phyloP scores from a whole-genome alignment of 2,329 filamentous ascomycete species.

The Diaporthe sp. region DNA sequence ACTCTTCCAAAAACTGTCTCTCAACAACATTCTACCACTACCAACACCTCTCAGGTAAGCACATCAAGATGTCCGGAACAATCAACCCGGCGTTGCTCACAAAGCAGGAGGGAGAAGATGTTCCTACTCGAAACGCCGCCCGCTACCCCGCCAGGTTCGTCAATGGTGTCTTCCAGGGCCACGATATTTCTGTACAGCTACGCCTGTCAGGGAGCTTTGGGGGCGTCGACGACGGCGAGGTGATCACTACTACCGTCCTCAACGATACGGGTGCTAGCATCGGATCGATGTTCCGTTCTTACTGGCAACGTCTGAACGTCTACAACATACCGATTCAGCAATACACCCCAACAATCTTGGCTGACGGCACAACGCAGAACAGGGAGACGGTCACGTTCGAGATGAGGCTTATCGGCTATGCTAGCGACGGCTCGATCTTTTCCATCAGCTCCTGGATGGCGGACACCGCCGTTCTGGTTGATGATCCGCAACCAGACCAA shows the following conservation, averaged over 20 bases:
- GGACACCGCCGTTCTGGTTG: not conserved
- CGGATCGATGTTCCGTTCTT: not conserved
- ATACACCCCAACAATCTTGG: fast-evolving
- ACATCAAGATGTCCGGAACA: not conserved
- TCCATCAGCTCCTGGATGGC: not conserved
- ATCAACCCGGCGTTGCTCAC: not conserved
- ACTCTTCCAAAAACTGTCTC: not conserved
- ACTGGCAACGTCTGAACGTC: not conserved
- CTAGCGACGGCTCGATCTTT: not conserved
- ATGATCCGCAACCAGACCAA: not conserved
- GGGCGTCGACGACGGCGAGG: not conserved
- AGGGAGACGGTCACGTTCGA: not conserved
- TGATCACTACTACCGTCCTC: not conserved
- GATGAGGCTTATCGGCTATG: not conserved
- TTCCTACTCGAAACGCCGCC: not conserved
- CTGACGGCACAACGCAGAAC: not conserved
- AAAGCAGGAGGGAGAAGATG: not conserved
- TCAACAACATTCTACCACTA: not conserved
- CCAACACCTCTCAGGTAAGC: not conserved
- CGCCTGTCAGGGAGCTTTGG: not conserved
- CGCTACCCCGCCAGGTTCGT: not conserved
- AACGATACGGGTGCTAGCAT: not conserved
- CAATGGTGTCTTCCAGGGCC: too few relatives aligned
- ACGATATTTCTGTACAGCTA: not conserved
- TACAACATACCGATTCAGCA: fast-evolving